Percentiles rank a stretch among this genome's conserved stretches.
These are phyloP conservation scores for Boletus vermiculosoides DNA, from an alignment of 768 basidiomycete genomes.

Conservation along the genomic window DNA sequence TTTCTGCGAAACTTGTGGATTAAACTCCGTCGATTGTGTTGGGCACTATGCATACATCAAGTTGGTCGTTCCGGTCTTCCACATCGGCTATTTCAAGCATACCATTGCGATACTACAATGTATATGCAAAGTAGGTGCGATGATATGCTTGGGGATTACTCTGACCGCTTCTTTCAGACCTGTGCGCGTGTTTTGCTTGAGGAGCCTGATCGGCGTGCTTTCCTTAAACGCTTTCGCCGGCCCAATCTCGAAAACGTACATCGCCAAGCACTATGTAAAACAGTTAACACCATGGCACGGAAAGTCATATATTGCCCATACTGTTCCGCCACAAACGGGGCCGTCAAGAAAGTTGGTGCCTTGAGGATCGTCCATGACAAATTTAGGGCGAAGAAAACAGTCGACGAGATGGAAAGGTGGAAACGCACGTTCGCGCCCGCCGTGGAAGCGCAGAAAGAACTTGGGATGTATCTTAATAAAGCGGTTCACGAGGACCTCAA, in stretches of 20 bases:
- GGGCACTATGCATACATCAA: conserved; percentile 99
- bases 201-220: conserved; percentile 80
- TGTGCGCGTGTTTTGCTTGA: conserved; percentile 91
- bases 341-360: conserved; percentile 93
- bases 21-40: conserved; percentile 89
- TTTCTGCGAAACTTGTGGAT: conserved; percentile 93
- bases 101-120: conserved; percentile 90
- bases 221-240: conserved; percentile 86
- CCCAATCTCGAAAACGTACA: conserved; percentile 92
- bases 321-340: conserved; percentile 90
- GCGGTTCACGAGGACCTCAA: conserved; percentile 92
- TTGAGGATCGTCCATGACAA: conserved; percentile 98
- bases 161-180: conserved; percentile 46
- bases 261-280: conserved; percentile 76
- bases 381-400: conserved; percentile 91
- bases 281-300: conserved; percentile 81
- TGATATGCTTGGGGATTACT: neutral
- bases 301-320: conserved; percentile 92
- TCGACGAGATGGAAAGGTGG: conserved; percentile 85
- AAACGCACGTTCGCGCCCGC: conserved; percentile 79
- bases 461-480: conserved; percentile 81
- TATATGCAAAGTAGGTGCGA: conserved; percentile 80
- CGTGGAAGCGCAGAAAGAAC: conserved; percentile 82
- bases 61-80: conserved; percentile 93
- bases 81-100: conserved; percentile 98